These are phyloP conservation scores for Lipomyces sp. DNA, from an alignment of 805 yeast genomes.

Conservation along the genomic window DNA sequence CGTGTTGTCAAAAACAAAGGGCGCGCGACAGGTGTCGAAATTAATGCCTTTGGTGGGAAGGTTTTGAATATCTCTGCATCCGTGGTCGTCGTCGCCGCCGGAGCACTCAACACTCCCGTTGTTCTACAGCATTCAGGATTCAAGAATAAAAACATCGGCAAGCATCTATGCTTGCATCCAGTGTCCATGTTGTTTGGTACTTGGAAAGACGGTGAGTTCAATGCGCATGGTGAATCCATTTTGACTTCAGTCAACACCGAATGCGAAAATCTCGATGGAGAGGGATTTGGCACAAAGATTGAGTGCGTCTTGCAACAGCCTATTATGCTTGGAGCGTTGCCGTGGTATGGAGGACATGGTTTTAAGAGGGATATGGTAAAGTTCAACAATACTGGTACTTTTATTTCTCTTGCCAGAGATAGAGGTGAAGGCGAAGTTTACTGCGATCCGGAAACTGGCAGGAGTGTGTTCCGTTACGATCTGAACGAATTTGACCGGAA, in stretches of 20 bases:
- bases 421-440: slow-evolving; percentile 43
- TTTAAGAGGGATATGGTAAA: slow-evolving; percentile 39
- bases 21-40: slow-evolving; percentile 46
- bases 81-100: slow-evolving; percentile 47
- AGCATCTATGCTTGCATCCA: slow-evolving; percentile 53
- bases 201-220: slow-evolving; percentile 40
- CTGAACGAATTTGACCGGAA: slow-evolving; percentile 44
- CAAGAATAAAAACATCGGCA: slow-evolving; percentile 50
- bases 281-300: slow-evolving; percentile 52
- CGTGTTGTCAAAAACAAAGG: slow-evolving; percentile 44
- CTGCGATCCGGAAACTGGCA: slow-evolving; percentile 38
- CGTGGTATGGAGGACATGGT: slow-evolving; percentile 44
- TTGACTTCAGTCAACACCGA: slow-evolving; percentile 46
- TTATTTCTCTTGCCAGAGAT: slow-evolving; percentile 50
- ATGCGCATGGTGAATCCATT: slow-evolving; percentile 45
- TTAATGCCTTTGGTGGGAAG: slow-evolving; percentile 36
- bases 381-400: slow-evolving; percentile 42
- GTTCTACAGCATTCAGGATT: slow-evolving; percentile 50
- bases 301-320: slow-evolving; percentile 52
- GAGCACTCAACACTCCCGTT: slow-evolving; percentile 50
- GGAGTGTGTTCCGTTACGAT: slow-evolving; percentile 42
- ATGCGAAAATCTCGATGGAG: slow-evolving; percentile 51
- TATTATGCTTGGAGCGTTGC: slow-evolving; percentile 39
- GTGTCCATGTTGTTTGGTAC: slow-evolving; percentile 44
- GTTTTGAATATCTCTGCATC: slow-evolving; percentile 41